Base-by-base conservation (phyloP, 1,139 yeast genomes). In the Blastobotrys indianensis region DNA sequence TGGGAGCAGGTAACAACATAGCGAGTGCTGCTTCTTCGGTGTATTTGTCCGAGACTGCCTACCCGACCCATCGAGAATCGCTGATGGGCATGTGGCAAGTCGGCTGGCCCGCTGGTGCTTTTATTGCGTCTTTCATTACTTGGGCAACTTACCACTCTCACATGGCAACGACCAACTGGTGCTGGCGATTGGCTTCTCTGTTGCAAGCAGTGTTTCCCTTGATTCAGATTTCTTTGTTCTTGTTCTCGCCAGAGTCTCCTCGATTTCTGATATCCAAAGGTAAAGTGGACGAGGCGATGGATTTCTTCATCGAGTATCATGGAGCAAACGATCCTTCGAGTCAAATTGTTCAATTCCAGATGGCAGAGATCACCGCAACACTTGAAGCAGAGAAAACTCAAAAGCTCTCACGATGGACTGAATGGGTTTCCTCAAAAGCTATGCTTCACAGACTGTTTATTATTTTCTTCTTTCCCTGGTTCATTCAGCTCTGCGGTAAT, bases 191-290 rank as follows among this genome's bases (percentile, higher is more conserved):
- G 28, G 75, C 76, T 30, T 62, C 73, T 6, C 59, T 67, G 45
- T 33, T 70, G 38, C 75, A 74, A 59, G 69, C 66, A 32, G 55
- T 62, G 23, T 60, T 67, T 54, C 74, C 77, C 15, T 17, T 63
- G 1, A 10, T 68, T 9, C 73, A 67, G 51, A 12, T 51, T 12
- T 17, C 43, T 42, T 44, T 55, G 13, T 58, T 56, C 9, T 45
- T 47, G 28, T 52, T 63, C 57, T 69, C 69, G 50, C 73, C 76
- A 1, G 88, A 82, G 60, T 79, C 85, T 11, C 88, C 90, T 51
- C 76, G 90, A 69, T 82, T 85, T 85, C 72, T 82, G 54, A 67
- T 81, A 54, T 69, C 80, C 20, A 69, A 73, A 48, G 76, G 74
- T 44, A 70, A 76, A 53, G 65, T 67, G 49, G 72, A 73, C 39